phyloP scores from a whole-genome alignment of 495 filamentous ascomycete species.

The Cairneyella variabilis region DNA sequence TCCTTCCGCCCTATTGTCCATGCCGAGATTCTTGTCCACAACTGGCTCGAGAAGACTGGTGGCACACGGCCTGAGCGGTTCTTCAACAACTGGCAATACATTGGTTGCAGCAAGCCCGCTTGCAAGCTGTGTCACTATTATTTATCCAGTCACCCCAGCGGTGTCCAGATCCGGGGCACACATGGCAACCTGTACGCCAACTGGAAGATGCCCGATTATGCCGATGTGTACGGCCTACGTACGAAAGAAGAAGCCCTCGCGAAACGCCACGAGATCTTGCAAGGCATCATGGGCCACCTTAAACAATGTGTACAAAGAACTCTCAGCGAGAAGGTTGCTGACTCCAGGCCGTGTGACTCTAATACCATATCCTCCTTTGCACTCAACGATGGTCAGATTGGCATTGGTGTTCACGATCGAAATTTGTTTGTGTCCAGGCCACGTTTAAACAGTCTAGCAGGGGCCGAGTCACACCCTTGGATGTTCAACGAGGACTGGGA shows the following conservation, averaged over 20 bases:
- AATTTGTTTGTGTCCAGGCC: no score
- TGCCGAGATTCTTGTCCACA: constrained; percentile 3
- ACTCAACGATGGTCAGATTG: not conserved
- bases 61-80: constrained; percentile 7
- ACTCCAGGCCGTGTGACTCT: constrained; percentile 3
- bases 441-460: not conserved
- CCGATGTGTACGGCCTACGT: constrained; percentile 18
- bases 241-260: not conserved
- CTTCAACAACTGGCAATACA: constrained; percentile 24
- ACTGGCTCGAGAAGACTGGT: constrained; percentile 6
- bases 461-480: not conserved
- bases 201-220: constrained; percentile 19
- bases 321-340: constrained; percentile 3
- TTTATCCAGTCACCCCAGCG: constrained; percentile 11
- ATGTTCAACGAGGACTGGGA: not conserved
- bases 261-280: constrained; percentile 1
- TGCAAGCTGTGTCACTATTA: constrained; percentile 27
- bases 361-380: constrained; percentile 5
- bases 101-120: constrained; percentile 27
- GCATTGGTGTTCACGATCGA: no score
- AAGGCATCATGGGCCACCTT: not conserved
- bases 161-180: constrained; percentile 3
- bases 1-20: constrained; percentile 3
- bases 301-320: constrained; percentile 3
- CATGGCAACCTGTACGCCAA: constrained; percentile 24